These are phyloP conservation scores for Beauveria asiatica DNA, from an alignment of 2,329 filamentous ascomycete genomes.

Conservation along the genomic window DNA sequence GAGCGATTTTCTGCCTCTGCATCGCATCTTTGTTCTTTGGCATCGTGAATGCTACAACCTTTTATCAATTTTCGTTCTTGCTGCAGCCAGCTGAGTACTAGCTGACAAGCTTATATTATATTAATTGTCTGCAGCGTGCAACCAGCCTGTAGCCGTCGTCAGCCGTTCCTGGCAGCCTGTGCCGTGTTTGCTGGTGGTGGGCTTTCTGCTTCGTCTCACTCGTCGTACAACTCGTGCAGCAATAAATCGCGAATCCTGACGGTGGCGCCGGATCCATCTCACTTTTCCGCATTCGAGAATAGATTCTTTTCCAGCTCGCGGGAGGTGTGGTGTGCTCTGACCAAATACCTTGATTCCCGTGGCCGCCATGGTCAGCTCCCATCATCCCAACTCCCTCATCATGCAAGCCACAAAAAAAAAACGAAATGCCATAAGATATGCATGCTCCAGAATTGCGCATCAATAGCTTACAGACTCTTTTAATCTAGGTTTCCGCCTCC, in stretches of 20 bases:
- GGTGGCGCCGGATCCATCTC: neutral
- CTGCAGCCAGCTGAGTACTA: slow-evolving; percentile 3
- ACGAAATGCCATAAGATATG: neutral
- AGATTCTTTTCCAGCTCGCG: neutral
- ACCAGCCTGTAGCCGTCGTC: neutral
- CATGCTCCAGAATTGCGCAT: neutral
- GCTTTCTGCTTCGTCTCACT: neutral
- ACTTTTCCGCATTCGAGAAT: neutral
- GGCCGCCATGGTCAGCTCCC: neutral
- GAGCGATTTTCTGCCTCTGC: neutral
- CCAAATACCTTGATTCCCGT: neutral
- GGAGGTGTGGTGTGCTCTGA: neutral
- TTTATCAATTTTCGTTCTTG: too few relatives aligned
- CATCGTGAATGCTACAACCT: neutral
- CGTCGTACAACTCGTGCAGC: neutral
- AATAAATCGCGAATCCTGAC: slow-evolving; percentile 1
- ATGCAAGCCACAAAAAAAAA: slow-evolving; percentile 7
- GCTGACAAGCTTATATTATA: slow-evolving; percentile 1
- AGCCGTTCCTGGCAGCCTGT: neutral
- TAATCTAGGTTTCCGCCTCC: neutral
- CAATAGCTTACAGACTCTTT: neutral
- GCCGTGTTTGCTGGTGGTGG: neutral
- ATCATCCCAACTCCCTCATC: neutral
- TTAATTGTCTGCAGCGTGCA: neutral
- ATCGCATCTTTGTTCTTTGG: neutral